A percentile compares a stretch with the other conserved stretches of the same genome.
These are phyloP conservation scores for Stipa capillata DNA, from an alignment of 176 grass and related monocot species.

Conservation along the genomic window DNA sequence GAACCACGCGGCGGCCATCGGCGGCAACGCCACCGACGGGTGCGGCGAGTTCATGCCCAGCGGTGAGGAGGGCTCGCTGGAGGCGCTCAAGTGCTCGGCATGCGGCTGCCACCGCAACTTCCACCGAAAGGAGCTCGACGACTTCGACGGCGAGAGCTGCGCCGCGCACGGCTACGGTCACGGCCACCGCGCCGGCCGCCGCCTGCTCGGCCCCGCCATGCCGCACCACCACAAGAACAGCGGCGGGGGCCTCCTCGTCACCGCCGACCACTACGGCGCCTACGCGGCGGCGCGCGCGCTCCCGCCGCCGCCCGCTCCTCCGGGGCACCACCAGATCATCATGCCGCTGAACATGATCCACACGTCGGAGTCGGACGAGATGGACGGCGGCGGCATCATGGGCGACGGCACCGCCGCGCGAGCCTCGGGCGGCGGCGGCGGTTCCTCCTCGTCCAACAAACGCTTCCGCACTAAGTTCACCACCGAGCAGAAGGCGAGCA, in stretches of 20 bases:
- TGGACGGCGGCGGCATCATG: conserved; percentile 35
- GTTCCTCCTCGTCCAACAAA: conserved; percentile 43
- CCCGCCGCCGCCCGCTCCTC: neutral
- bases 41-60: conserved; percentile 98
- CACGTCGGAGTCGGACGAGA: conserved; percentile 83
- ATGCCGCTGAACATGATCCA: conserved; percentile 75
- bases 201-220: conserved; percentile 26
- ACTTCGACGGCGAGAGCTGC: neutral
- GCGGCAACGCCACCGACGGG: conserved; percentile 82
- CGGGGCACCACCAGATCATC: conserved; percentile 40
- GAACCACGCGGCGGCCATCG: conserved; percentile 91
- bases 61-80: conserved; percentile 65
- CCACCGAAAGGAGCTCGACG: conserved; percentile 70
- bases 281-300: conserved; percentile 25
- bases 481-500: conserved; percentile 75
- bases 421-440: conserved; percentile 1
- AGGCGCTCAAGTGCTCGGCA: conserved; percentile 82
- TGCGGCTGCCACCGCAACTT: conserved; percentile 95
- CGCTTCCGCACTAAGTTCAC: conserved; percentile 90
- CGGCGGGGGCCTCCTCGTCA: conserved; percentile 26
- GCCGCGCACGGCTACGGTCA: neutral
- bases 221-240: conserved; percentile 2
- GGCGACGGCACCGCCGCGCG: neutral
- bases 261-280: conserved; percentile 30
- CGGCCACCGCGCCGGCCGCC: conserved; percentile 8